A percentile compares a stretch with the other conserved stretches of the same genome.
Evolutionary conservation across 345 rosid genomes (phyloP).

Genomic region (Rhodomyrtus tomentosa): DNA sequence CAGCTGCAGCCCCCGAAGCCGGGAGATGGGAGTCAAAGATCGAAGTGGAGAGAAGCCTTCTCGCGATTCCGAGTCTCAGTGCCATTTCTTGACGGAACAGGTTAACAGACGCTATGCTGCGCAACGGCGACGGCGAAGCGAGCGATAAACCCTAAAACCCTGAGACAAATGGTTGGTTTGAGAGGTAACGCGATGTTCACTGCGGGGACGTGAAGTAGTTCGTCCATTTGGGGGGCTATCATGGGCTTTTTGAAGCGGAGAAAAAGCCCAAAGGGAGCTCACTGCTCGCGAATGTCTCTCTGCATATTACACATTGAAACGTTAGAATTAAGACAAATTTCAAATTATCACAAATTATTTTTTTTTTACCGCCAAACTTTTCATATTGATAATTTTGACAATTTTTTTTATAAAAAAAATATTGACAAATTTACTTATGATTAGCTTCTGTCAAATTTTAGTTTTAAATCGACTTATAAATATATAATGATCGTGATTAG

Average conservation of each 20-base stretch:
- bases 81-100: background rate
- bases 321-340: too few species aligned
- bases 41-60: conserved; percentile 8
- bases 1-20: background rate
- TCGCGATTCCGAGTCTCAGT: background rate
- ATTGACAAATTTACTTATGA: too few species aligned
- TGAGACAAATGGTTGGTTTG: background rate
- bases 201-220: background rate
- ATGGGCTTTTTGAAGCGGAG: background rate
- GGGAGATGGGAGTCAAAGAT: conserved; percentile 1
- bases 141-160: background rate
- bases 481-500: too few species aligned
- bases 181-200: background rate
- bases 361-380: too few species aligned
- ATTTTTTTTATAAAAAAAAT: too few species aligned
- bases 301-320: background rate
- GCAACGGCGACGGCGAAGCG: background rate
- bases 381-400: too few species aligned
- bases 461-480: too few species aligned
- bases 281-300: background rate
- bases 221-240: background rate
- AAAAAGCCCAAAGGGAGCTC: background rate
- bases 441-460: too few species aligned
- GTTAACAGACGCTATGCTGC: background rate
- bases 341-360: too few species aligned